Evolutionary conservation across 208 protist genomes (phyloP).

Genomic region (Trypanosoma cruzi): DNA sequence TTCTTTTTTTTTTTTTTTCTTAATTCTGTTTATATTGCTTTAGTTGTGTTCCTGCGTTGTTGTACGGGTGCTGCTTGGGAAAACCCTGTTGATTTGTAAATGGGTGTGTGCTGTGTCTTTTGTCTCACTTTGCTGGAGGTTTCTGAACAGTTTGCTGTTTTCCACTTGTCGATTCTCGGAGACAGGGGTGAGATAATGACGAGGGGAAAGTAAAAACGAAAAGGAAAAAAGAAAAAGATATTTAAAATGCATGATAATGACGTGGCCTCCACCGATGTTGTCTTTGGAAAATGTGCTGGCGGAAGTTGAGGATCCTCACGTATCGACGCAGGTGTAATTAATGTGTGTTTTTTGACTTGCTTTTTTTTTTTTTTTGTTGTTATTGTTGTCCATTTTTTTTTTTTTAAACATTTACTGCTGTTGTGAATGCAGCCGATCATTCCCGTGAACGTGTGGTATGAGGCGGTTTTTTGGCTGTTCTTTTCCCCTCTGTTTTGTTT

Average conservation of each 20-base stretch:
- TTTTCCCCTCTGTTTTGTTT: conserved; percentile 5
- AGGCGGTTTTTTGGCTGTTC: not conserved
- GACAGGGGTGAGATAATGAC: not conserved
- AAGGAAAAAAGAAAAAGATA: not conserved
- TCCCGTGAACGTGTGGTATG: not conserved
- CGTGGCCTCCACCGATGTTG: not conserved
- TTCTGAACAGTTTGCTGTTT: not conserved
- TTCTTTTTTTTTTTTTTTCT: conserved; percentile 23
- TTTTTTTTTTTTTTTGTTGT: not conserved
- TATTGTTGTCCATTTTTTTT: not conserved
- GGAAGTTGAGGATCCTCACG: too few species aligned
- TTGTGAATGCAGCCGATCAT: not conserved
- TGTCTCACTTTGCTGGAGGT: not conserved
- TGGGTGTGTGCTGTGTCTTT: not conserved
- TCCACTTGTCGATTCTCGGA: not conserved
- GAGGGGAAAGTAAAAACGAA: not conserved
- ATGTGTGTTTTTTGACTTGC: not conserved
- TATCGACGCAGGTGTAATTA: too few species aligned
- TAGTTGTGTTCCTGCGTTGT: not conserved
- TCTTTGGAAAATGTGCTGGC: not conserved
- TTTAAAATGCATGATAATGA: not conserved
- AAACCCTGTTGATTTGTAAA: not conserved
- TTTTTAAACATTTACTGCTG: not conserved
- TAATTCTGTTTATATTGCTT: not conserved
- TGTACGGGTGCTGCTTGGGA: not conserved